These are phyloP conservation scores for Tribonema minus DNA, from an alignment of 108 stramenopile species.

Conservation along the genomic window DNA sequence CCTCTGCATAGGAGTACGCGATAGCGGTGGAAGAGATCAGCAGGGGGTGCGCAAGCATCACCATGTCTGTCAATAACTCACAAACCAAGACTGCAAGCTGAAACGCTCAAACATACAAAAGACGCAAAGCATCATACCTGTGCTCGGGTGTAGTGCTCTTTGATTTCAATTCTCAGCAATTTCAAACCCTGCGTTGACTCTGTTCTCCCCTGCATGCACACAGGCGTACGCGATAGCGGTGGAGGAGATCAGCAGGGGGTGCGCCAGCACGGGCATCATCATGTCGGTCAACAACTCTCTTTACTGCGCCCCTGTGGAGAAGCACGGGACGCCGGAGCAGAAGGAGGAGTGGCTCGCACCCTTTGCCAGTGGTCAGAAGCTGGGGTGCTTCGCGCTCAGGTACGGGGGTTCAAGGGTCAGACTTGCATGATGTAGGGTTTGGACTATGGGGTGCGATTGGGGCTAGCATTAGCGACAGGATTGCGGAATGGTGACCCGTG, in stretches of 20 bases:
- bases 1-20: slow-evolving; percentile 86
- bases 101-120: too few relatives aligned
- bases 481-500: too few relatives aligned
- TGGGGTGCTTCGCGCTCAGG: slow-evolving; percentile 85
- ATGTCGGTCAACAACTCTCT: slow-evolving; percentile 78
- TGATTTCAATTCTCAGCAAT: too few relatives aligned
- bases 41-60: slow-evolving; percentile 89
- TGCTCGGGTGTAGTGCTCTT: too few relatives aligned
- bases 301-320: slow-evolving; percentile 83
- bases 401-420: too few relatives aligned
- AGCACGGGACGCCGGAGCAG: slow-evolving; percentile 79
- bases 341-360: slow-evolving; percentile 59
- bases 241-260: slow-evolving; percentile 94
- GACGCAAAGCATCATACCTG: too few relatives aligned
- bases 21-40: slow-evolving; percentile 98
- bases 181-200: too few relatives aligned
- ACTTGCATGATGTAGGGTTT: too few relatives aligned
- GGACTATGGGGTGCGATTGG: too few relatives aligned
- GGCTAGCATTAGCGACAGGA: too few relatives aligned
- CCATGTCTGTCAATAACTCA: slow-evolving; percentile 76
- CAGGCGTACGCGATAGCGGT: slow-evolving; percentile 92
- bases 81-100: too few relatives aligned
- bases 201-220: too few relatives aligned
- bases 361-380: slow-evolving; percentile 33
- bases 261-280: slow-evolving; percentile 90